Base-by-base conservation (phyloP, 2,329 filamentous ascomycete species). In the Ophiognomonia clavigignenti-juglandacearum region DNA sequence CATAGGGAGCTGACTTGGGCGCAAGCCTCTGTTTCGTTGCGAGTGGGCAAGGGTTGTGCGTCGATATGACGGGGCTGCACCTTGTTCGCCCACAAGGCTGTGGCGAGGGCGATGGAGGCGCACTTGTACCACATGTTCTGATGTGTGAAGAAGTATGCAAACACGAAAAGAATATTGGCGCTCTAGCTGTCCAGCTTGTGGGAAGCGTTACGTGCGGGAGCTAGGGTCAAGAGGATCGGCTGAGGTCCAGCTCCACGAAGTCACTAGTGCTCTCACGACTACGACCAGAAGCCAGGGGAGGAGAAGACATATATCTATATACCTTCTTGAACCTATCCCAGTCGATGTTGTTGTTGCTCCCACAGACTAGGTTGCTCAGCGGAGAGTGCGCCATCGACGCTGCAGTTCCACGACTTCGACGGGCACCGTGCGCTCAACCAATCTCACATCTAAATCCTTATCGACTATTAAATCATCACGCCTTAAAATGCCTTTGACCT, bases 1-100 rank as follows among this genome's bases (percentile, higher is more conserved):
- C 45, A 47, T 29, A 29, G 23, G 14, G 23, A 18, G 39, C 45
- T 43, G 14, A 47, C 45, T 23, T 29, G 19, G 29, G 45, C 45
- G 22, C 45, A 47, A 16, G 45, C 32, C 23, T 47, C 45, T 18
- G 39, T 42, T 16, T 35, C 29, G 4, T 36, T 46, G 20, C 44
- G 44, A 29, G 36, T 22, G 13, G 39, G 43, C 29, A 31, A 31
- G 5, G 16, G 8, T 4, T 6, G n/a, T 20, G 34, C 16, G n/a
- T n/a, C n/a, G 35, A 16, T 8, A 16, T 39, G 23, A 13, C 36
- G 36, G 26, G 36, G 22, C 20, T 39, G 20, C 24, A 22, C 36
- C 34, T 16, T 20, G 3, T 9, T 9, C 18, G 13, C 18, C 34
- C 34, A 36, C 34, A 19, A 36, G 18, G 34, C 18, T 6, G 34